Evolutionary conservation across 1,139 yeast species (phyloP), one percentile per base, ranked within the genome.

Genomic region (Yamadazyma diddensiae): DNA sequence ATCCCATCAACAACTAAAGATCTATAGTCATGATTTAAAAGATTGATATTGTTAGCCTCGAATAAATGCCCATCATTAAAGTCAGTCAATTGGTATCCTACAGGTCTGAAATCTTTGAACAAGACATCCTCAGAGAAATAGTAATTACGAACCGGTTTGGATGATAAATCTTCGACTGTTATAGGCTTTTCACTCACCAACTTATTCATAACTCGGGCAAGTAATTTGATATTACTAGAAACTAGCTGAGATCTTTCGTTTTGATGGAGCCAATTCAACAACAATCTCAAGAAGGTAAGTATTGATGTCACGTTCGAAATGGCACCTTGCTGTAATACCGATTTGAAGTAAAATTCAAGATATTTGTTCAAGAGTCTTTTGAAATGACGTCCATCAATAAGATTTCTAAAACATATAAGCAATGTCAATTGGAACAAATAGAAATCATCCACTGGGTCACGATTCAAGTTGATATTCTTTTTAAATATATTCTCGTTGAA

Each of bases 61-160:
- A 66, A 67, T 29, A 67, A 48, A 33, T 55, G 62, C 13, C 65
- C 65, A 47, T 80, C 86, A 42, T 77, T 66, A 47, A 81, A 82
- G 50, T 80, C 88, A 34, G 68, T 68, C 37, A 81, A 63, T 38
- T 70, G 71, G 45, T 59, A 71, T 24, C 67, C 70, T 18, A 82
- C 62, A 3, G 80, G 68, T 32, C 63, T 59, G 45, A 77, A 80
- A 37, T 80, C 88, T 39, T 75, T 74, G 39, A 79, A 59, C 11
- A 67, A 56, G 7, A 81, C 76, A 57, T 83, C 94, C 45, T 82
- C 92, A 26, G 62, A 55, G 46, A 80, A 82, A 36, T 71, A 73
- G 41, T 77, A 73, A 2, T 55, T 50, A 51, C 90, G 63, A n/a
- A 51, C 38, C 2, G 73, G 71, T 25, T 60, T 41, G 3, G 36